Evolutionary conservation across 2,329 filamentous ascomycete species (phyloP).

Genomic region (Colletotrichum brevisporum): DNA sequence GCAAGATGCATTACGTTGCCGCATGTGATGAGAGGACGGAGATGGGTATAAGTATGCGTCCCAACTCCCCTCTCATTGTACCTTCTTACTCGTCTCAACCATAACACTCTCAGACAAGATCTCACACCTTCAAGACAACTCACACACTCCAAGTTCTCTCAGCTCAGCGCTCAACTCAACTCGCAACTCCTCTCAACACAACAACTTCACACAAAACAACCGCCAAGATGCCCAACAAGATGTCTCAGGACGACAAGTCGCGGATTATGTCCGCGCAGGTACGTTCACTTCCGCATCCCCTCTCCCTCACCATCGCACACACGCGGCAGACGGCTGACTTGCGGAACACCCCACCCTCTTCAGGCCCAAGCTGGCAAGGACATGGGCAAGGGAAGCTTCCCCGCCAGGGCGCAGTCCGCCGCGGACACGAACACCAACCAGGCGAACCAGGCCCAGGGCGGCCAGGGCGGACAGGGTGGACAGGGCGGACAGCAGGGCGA

Average conservation of each 20-base stretch:
- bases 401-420: constrained; percentile 14
- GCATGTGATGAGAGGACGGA: neutral
- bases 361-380: constrained; percentile 1
- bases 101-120: neutral
- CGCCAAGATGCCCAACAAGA: constrained; percentile 16
- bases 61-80: neutral
- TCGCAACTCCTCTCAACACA: neutral
- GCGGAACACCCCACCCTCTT: neutral
- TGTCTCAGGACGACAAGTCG: constrained; percentile 4
- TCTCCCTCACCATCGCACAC: too few relatives aligned
- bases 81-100: neutral
- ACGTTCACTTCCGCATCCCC: neutral
- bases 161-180: neutral
- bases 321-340: neutral
- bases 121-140: too few relatives aligned
- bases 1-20: neutral
- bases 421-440: constrained; percentile 17
- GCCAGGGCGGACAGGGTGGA: neutral
- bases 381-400: constrained; percentile 7
- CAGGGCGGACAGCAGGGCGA: constrained; percentile 18
- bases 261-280: constrained; percentile 19
- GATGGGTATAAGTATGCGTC: neutral
- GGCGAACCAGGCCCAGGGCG: neutral
- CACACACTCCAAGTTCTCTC: too few relatives aligned
- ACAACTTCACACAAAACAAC: neutral